Percentiles rank a stretch among this genome's conserved stretches.
Conservation (phyloP, 2,329 filamentous ascomycete species). For the Pseudocercospora crystallina region DNA sequence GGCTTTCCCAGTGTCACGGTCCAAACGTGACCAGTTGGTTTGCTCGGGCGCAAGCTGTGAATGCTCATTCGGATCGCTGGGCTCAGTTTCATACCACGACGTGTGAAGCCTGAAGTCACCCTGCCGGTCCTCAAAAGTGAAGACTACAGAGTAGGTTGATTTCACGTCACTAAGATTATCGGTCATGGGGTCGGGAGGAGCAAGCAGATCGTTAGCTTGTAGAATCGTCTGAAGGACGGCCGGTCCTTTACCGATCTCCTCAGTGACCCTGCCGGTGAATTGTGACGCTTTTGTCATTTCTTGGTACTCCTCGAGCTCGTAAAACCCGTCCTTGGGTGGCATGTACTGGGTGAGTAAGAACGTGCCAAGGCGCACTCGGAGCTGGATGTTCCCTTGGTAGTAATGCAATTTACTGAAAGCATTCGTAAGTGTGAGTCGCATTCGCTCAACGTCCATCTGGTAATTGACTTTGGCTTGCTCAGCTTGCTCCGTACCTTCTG, state of each 20-base stretch:
- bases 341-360: constrained; percentile 31
- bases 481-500: neutral
- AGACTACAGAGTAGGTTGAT: constrained; percentile 31
- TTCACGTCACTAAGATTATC: constrained; percentile 26
- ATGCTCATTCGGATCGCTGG: constrained; percentile 1
- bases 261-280: constrained; percentile 31
- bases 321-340: constrained; percentile 20
- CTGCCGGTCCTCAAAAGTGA: constrained; percentile 27
- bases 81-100: constrained; percentile 25
- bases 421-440: constrained; percentile 23
- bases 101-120: constrained; percentile 29
- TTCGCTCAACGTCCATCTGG: constrained; percentile 10
- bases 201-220: constrained; percentile 23
- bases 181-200: constrained; percentile 23
- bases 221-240: constrained; percentile 22
- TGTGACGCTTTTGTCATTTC: constrained; percentile 33
- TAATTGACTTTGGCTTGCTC: constrained; percentile 1
- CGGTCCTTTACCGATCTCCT: constrained; percentile 29
- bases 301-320: constrained; percentile 34
- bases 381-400: constrained; percentile 34
- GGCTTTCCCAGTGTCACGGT: constrained; percentile 22
- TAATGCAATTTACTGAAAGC: constrained; percentile 34
- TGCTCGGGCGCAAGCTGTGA: constrained; percentile 3
- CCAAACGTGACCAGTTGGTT: constrained; percentile 30
- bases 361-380: constrained; percentile 39